A percentile compares a stretch with the other conserved stretches of the same genome.
These are phyloP conservation scores for Hypoxylon sp. DNA, from an alignment of 2,329 filamentous ascomycete species.

Conservation along the genomic window DNA sequence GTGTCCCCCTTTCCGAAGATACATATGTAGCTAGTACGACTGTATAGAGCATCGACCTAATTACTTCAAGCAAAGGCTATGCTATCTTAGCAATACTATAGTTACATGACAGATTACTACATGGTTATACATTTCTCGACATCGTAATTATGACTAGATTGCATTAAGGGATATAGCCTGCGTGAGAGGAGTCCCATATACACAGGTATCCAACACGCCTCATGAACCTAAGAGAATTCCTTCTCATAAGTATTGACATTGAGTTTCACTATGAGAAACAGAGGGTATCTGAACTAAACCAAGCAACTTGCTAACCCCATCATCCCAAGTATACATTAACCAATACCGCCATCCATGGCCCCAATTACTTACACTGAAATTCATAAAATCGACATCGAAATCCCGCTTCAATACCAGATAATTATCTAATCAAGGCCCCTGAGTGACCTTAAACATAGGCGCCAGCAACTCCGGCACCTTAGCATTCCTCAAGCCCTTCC, in stretches of 20 bases:
- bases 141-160: too few species aligned
- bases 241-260: slow-evolving; percentile 9
- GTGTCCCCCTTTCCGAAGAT: too few species aligned
- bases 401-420: neutral
- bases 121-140: too few species aligned
- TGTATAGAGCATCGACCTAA: too few species aligned
- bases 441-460: slow-evolving; percentile 59
- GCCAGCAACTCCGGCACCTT: slow-evolving; percentile 55
- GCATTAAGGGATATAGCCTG: neutral
- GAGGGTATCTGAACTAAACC: slow-evolving; percentile 28
- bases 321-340: neutral
- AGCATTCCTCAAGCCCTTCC: slow-evolving; percentile 59
- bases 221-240: neutral
- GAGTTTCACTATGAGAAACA: slow-evolving; percentile 7
- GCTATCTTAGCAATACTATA: too few species aligned
- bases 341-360: neutral
- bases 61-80: too few species aligned
- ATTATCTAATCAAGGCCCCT: slow-evolving; percentile 56
- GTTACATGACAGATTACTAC: too few species aligned
- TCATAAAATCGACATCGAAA: neutral
- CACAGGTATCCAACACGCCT: neutral
- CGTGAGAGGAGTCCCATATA: neutral
- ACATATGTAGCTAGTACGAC: too few species aligned
- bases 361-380: neutral
- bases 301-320: slow-evolving; percentile 9